Evolutionary conservation across 352 stramenopile species (phyloP), one percentile per base, ranked within the genome.

Genomic region (Globisporangium spiculum): DNA sequence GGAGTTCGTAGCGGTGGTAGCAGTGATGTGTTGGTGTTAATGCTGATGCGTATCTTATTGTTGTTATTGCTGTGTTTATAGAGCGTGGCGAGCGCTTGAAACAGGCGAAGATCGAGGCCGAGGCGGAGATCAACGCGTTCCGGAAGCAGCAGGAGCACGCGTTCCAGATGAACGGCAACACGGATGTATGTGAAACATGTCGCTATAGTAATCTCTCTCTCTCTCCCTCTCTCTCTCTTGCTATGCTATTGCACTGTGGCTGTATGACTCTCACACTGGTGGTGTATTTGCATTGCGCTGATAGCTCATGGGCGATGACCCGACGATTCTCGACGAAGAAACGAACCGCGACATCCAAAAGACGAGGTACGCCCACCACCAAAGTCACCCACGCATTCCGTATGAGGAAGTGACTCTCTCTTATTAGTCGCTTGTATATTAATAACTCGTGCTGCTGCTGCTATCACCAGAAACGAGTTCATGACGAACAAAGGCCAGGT

Each of bases 131-230:
- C 67, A 88, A 87, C 50, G 87, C 84, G 16, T 96, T 92, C 75
- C 84, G 88, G 53, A 88, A 89, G 56, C 82, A 96, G 69, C 91
- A 96, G 75, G 86, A 96, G 73, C 86, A 87, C 63, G 77, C 79
- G 7, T 96, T 94, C 79, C 88, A 96, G 65, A 91, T 92, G 83
- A 94, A 89, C 77, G 83, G 73, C 71, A 92, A 92, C 68, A 91
- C 79, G 50, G 84, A 94, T 54, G 86, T 94, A 78, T 54, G 77
- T 24, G 32, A 10, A 10, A 7, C 32, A 38, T 41, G 34, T 12
- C 32, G 10, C 32, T n/a, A 3, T 36, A 6, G 16, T 18, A 60
- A 30, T 57, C 44, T 50, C 4, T 65, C 27, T 32, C 27, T 32
- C 27, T 32, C 27, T 32, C 27, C 6, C 27, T 63, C 41, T 27